Evolutionary conservation across 73 alveolate species (phyloP).

Genomic region (Symbiodinium natans): DNA sequence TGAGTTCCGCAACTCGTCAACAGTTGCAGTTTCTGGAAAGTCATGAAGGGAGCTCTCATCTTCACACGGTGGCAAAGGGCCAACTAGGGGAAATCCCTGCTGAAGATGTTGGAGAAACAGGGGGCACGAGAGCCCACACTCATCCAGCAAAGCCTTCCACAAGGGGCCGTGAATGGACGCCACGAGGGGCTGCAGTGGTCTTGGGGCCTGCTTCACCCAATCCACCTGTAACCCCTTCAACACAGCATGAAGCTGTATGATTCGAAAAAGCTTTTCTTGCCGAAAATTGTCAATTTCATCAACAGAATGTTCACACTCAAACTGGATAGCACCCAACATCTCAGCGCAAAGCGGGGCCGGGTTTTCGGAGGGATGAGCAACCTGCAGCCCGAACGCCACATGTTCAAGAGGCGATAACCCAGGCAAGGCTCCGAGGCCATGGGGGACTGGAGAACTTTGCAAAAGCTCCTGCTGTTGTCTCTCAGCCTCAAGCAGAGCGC

Average conservation of each 20-base stretch:
- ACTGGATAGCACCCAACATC: not conserved
- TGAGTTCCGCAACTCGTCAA: not conserved
- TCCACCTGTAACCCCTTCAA: not conserved
- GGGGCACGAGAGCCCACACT: no score
- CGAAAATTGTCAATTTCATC: not conserved
- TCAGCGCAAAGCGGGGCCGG: not conserved
- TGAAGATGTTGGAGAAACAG: slow-evolving; percentile 4
- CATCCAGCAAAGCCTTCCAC: not conserved
- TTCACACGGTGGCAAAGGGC: slow-evolving; percentile 34
- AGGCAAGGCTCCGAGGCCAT: slow-evolving; percentile 9
- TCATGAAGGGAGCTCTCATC: slow-evolving; percentile 11
- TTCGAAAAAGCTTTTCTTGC: not conserved
- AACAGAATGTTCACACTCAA: not conserved
- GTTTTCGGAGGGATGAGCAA: not conserved
- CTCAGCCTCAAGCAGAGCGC: not conserved
- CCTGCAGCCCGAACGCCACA: not conserved
- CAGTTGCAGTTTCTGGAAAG: not conserved
- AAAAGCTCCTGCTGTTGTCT: not conserved
- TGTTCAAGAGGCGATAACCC: slow-evolving; percentile 12
- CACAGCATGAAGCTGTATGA: not conserved
- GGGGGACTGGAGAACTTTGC: not conserved
- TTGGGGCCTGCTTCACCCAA: slow-evolving; percentile 47
- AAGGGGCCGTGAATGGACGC: slow-evolving; percentile 45
- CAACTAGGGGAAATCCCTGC: slow-evolving; percentile 44
- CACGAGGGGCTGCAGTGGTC: slow-evolving; percentile 22